phyloP scores from a whole-genome alignment of 2,329 filamentous ascomycete genomes.

The Hansfordia pulvinata region DNA sequence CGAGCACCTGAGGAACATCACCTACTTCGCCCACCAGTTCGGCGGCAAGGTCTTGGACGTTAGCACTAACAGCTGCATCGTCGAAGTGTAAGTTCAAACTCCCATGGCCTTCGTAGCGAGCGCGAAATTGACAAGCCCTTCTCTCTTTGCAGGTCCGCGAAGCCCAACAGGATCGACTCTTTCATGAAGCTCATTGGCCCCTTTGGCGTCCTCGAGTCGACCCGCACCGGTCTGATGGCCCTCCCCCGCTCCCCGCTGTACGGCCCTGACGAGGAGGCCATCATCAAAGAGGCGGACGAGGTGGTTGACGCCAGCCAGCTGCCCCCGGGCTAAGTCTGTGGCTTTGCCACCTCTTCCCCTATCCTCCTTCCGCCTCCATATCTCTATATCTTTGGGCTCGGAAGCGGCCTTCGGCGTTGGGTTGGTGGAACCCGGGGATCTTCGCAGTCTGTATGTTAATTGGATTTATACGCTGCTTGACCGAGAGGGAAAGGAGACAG shows the following conservation, averaged over 20 bases:
- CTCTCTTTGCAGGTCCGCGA: slow-evolving; percentile 54
- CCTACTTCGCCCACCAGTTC: slow-evolving; percentile 93
- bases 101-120: slow-evolving; percentile 1
- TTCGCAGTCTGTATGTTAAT: no score
- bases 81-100: slow-evolving; percentile 64
- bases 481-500: no score
- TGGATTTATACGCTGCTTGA: no score
- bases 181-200: slow-evolving; percentile 93
- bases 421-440: no score
- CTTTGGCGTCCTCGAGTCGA: slow-evolving; percentile 93
- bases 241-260: slow-evolving; percentile 84
- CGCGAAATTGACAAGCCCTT: not conserved
- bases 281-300: slow-evolving; percentile 78
- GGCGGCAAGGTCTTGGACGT: slow-evolving; percentile 96
- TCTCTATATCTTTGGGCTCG: slow-evolving; percentile 2
- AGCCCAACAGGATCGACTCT: slow-evolving; percentile 85
- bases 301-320: slow-evolving; percentile 90
- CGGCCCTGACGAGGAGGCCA: slow-evolving; percentile 50
- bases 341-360: no score
- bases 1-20: slow-evolving; percentile 92
- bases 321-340: slow-evolving; percentile 64
- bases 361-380: slow-evolving; percentile 1
- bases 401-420: slow-evolving; percentile 8
- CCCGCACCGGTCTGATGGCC: slow-evolving; percentile 92
- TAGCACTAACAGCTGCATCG: slow-evolving; percentile 96